These are phyloP conservation scores for Rubroboletus satanas DNA, from an alignment of 768 basidiomycete species.

Conservation along the genomic window DNA sequence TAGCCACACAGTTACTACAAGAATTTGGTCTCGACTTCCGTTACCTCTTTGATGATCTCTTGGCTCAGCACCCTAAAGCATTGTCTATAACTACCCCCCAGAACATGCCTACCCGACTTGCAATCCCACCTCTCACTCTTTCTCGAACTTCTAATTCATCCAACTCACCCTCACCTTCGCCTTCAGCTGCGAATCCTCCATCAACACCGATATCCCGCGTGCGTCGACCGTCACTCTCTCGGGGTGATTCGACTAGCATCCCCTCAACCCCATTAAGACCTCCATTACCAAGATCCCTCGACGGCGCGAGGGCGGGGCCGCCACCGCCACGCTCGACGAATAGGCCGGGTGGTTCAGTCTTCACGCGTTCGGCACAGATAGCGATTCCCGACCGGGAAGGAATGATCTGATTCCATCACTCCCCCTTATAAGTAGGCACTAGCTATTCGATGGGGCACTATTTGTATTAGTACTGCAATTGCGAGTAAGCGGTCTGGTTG, in stretches of 20 bases:
- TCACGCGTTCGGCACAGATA: conserved; percentile 44
- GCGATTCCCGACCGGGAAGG: conserved; percentile 56
- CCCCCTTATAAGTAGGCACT: background rate
- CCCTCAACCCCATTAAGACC: conserved; percentile 11
- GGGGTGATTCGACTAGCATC: conserved; percentile 27
- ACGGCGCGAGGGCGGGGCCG: conserved; percentile 40
- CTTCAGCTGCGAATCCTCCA: conserved; percentile 15
- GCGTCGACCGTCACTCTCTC: conserved; percentile 25
- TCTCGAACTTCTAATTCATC: conserved; percentile 16
- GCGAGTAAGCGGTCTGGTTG: background rate
- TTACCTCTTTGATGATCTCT: conserved; percentile 75
- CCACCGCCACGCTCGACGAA: conserved; percentile 65
- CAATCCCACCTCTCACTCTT: conserved; percentile 13
- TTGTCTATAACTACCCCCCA: conserved; percentile 13
- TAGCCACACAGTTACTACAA: conserved; percentile 61
- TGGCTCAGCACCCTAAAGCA: conserved; percentile 49
- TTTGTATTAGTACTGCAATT: background rate
- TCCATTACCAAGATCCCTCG: conserved; percentile 30
- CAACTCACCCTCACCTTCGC: conserved; percentile 14
- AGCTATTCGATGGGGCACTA: background rate
- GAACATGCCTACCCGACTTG: conserved; percentile 30
- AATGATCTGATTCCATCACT: conserved; percentile 45
- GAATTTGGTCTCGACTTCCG: conserved; percentile 95
- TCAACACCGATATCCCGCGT: conserved; percentile 28
- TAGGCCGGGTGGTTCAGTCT: conserved; percentile 52